Base-by-base conservation (phyloP, 2,329 filamentous ascomycete species). In the Colletotrichum higginsianum region DNA sequence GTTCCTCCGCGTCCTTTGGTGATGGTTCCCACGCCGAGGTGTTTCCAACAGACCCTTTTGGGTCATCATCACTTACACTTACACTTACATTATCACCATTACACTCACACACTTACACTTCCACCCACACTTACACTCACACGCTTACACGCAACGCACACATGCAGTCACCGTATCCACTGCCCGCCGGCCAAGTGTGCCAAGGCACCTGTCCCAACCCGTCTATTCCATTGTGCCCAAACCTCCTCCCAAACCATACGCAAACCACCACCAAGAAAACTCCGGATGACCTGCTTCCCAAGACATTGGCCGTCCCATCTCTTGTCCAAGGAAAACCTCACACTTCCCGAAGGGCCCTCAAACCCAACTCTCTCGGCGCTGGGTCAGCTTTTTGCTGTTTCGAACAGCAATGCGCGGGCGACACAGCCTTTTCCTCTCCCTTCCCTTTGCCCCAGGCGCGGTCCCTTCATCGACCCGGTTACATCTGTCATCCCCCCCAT, bases 331-430 rank as follows among this genome's bases (percentile, higher is more conserved):
- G 47, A 15, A 18, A 53, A 63, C 44, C 60, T 60, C 53, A 55
- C 68, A 71, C 47, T 38, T 26, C 57, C 38, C 30, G 30, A 30
- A 40, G 35, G 55, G 50, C 65, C 65, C 68, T 30, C 30, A 30
- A 71, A 71, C 68, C 67, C 68, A 71, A 71, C 68, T 71, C 58
- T 71, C 68, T 71, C 68, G 68, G 68, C 68, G 68, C 68, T 71
- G 44, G 68, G 68, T 71, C 64, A 7, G 49, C 49, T 56, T 56
- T 47, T 52, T n/a, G 50, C 49, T 42, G 65, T 67, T 67, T 67
- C 65, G 65, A 47, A 49, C 65, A 56, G 50, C 44, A 57, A 71
- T 67, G 57, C 61, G 56, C 61, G 26, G 49, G 23, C 56, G 55
- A 61, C 68, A 71, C 57, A 71, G 65, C 68, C 65, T 57, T 63